Conservation (phyloP, 164 flowering plant species). For the Macadamia integrifolia region DNA sequence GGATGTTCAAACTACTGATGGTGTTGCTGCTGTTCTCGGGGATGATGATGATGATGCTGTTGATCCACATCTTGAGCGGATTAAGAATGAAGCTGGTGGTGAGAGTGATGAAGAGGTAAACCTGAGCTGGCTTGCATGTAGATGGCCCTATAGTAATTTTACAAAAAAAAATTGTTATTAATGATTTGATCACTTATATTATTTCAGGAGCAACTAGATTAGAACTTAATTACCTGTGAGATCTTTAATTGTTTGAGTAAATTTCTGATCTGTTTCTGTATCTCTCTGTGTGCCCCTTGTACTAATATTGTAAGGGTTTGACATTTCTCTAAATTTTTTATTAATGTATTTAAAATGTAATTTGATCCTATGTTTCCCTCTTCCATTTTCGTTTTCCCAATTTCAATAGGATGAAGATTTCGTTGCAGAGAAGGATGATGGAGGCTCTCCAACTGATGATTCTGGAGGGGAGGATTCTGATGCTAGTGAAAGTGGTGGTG, state of each 20-base stretch:
- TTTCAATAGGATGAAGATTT: conserved; percentile 85
- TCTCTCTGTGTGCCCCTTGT: too few relatives aligned
- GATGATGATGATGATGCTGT: conserved; percentile 79
- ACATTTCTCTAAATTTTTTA: too few relatives aligned
- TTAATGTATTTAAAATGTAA: too few relatives aligned
- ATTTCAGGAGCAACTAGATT: too few relatives aligned
- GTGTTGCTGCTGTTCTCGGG: conserved; percentile 63
- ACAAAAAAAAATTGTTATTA: background rate
- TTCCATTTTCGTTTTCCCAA: background rate
- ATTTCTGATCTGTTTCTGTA: too few relatives aligned
- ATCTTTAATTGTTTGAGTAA: too few relatives aligned
- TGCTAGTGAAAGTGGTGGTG: conserved; percentile 70
- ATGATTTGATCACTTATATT: too few relatives aligned
- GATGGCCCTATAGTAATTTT: background rate
- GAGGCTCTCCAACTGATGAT: conserved; percentile 96
- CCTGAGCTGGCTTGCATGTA: background rate
- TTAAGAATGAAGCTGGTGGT: conserved; percentile 74
- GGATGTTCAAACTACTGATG: conserved; percentile 40
- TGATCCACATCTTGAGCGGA: conserved; percentile 91
- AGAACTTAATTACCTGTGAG: too few relatives aligned
- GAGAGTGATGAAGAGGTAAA: conserved; percentile 96
- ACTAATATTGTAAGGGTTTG: too few relatives aligned
- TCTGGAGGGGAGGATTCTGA: conserved; percentile 87
- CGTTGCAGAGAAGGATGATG: conserved; percentile 82
- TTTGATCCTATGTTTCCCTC: too few relatives aligned